These are phyloP conservation scores for Rehmannia glutinosa DNA, from an alignment of 257 asterid species.

Conservation along the genomic window DNA sequence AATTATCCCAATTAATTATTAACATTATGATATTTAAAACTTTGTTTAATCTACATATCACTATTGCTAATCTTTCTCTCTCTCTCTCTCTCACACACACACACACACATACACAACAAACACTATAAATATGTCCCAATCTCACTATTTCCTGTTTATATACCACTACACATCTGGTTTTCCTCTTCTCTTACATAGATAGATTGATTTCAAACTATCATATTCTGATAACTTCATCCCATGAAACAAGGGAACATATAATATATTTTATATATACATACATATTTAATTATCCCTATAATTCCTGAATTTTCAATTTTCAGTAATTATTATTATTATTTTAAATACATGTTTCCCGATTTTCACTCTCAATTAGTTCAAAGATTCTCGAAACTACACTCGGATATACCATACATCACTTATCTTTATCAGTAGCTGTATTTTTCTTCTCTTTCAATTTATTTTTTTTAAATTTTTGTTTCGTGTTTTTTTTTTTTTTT, in stretches of 20 bases:
- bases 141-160: background rate
- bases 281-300: background rate
- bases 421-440: no score
- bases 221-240: background rate
- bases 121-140: constrained; percentile 14
- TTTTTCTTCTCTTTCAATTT: no score
- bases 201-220: background rate
- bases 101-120: background rate
- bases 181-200: background rate
- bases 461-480: no score
- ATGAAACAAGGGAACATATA: background rate
- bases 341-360: constrained; percentile 6
- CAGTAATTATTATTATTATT: background rate
- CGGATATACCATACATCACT: no score
- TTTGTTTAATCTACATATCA: background rate
- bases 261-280: background rate
- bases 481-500: no score
- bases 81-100: no score
- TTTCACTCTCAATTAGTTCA: background rate
- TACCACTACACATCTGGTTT: background rate
- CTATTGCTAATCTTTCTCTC: background rate
- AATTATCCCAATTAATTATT: no score
- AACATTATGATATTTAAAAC: no score
- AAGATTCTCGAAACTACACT: no score
- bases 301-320: background rate